These are phyloP conservation scores for Pyrenula aspistea DNA, from an alignment of 495 filamentous ascomycete species.

Conservation along the genomic window DNA sequence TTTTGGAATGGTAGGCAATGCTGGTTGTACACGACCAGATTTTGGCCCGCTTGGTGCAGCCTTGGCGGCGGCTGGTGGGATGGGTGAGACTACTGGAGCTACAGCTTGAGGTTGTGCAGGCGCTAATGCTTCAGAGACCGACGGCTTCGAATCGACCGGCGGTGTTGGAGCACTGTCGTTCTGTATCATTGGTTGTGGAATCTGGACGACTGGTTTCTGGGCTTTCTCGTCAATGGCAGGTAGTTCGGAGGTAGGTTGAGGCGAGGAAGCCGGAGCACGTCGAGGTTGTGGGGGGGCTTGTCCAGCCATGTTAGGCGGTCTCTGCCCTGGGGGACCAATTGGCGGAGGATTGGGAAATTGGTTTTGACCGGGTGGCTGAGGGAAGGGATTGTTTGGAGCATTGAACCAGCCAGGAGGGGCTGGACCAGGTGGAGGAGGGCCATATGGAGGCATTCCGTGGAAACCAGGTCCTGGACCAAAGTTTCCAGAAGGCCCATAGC, in stretches of 20 bases:
- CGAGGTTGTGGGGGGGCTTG: slow-evolving; percentile 16
- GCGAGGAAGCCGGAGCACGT: slow-evolving; percentile 13
- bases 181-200: slow-evolving; percentile 19
- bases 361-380: slow-evolving; percentile 43
- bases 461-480: slow-evolving; percentile 52
- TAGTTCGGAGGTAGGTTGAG: slow-evolving; percentile 29
- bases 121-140: slow-evolving; percentile 29
- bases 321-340: slow-evolving; percentile 37
- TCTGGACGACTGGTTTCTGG: slow-evolving; percentile 20
- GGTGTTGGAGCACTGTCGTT: slow-evolving; percentile 34
- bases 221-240: slow-evolving; percentile 24
- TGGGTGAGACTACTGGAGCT: slow-evolving; percentile 24
- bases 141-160: slow-evolving; percentile 57
- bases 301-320: slow-evolving; percentile 14
- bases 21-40: slow-evolving; percentile 60
- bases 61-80: slow-evolving; percentile 21
- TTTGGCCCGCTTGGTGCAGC: slow-evolving; percentile 50
- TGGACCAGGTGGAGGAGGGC: slow-evolving; percentile 34
- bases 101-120: slow-evolving; percentile 37
- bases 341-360: slow-evolving; percentile 32
- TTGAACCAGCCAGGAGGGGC: slow-evolving; percentile 60
- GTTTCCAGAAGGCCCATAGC: slow-evolving; percentile 42
- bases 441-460: slow-evolving; percentile 44
- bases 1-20: slow-evolving; percentile 33
- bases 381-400: slow-evolving; percentile 70